Evolutionary conservation across 1,284 basidiomycete genomes (phyloP), one percentile per base, ranked within the genome.

Genomic region (Malassezia japonica): DNA sequence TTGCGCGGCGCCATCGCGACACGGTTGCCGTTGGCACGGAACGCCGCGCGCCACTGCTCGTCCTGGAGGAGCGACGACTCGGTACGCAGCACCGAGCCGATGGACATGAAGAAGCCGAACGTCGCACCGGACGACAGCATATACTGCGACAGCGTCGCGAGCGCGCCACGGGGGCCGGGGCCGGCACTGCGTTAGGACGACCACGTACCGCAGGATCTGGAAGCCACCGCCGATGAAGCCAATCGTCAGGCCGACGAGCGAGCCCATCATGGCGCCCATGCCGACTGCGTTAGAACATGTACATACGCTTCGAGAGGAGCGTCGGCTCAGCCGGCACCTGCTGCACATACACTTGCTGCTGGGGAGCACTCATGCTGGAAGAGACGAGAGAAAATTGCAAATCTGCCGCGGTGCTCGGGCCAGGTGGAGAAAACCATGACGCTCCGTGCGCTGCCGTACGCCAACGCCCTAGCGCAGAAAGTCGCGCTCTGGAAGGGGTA

Each of bases 261-360:
- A 63, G 20, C 68, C 68, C 54, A 68, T 70, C 63, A 67, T 59
- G 12, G 67, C 68, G 18, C 68, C 68, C 65, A 69, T 67, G 38
- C 56, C 55, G 38, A 69, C 67, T 70, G 52, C 18, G 27, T 21
- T 16, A 18, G 21, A 18, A 12, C 15, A 12, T 8, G n/a, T 33
- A 47, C 42, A 27, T 41, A 54, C 51, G 29, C 40, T 54, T 54
- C 9, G 51, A 48, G 27, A 38, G 27, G 8, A 48, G 35, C 4
- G 40, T 48, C 29, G 32, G 51, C 46, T 33, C 40, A 4, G 32
- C 27, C 28, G 40, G 28, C 28, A 29, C 34, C 27, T 54, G 50
- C 46, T 53, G 51, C 25, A 54, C 40, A 28, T 35, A 35, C 10
- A 54, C 39, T n/a, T 54, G 51, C 32, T 51, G 49, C 39, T 39